A percentile compares a stretch with the other conserved stretches of the same genome.
Conservation (phyloP, 257 asterid genomes). For the Nicotiana sylvestris region DNA sequence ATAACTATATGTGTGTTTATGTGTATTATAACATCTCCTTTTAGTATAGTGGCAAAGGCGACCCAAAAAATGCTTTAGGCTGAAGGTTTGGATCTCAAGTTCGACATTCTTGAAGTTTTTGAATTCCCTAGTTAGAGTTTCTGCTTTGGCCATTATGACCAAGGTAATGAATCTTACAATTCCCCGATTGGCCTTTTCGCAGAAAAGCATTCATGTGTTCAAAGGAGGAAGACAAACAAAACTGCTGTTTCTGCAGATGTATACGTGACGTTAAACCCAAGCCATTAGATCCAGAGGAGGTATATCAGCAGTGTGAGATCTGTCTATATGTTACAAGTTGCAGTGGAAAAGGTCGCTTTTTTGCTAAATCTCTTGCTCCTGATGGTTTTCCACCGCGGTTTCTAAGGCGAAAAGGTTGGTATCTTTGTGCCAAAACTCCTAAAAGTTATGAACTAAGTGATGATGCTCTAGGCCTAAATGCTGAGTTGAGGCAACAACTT, state of each 20-base stretch:
- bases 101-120: background rate
- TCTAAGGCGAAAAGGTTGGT: slow-evolving; percentile 22
- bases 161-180: background rate
- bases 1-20: too few relatives aligned
- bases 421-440: background rate
- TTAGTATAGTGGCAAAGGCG: too few relatives aligned
- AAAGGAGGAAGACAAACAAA: slow-evolving; percentile 42
- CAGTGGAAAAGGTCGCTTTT: slow-evolving; percentile 9
- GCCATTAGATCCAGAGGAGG: slow-evolving; percentile 48
- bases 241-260: slow-evolving; percentile 46
- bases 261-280: slow-evolving; percentile 38
- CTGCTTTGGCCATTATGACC: background rate
- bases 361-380: slow-evolving; percentile 25
- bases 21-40: too few relatives aligned
- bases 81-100: background rate
- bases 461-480: slow-evolving; percentile 15
- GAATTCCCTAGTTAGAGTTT: background rate
- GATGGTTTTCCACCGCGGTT: slow-evolving; percentile 46
- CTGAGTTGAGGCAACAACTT: slow-evolving; percentile 8
- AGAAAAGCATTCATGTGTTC: slow-evolving; percentile 65
- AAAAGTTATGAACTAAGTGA: background rate
- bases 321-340: slow-evolving; percentile 10
- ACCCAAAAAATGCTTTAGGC: background rate
- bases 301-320: slow-evolving; percentile 42
- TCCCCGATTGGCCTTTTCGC: background rate